phyloP scores from a whole-genome alignment of 139 green algal genomes.

The Volvox reticuliferus region DNA sequence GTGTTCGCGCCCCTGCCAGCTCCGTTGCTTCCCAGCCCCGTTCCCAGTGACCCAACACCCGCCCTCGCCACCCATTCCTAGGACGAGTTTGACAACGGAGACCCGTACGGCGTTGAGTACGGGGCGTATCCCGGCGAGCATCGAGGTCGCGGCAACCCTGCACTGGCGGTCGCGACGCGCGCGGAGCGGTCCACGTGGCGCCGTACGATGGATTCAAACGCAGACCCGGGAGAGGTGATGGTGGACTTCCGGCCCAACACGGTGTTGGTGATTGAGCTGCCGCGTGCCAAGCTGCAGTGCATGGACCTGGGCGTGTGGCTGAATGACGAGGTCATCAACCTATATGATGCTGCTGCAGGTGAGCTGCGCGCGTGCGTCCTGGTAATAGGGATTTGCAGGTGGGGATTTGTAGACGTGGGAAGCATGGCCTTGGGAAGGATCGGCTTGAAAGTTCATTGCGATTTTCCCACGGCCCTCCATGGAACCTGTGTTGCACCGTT shows the following conservation, averaged over 20 bases:
- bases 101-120: conserved; percentile 20
- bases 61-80: too few species aligned
- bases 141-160: not conserved
- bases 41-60: too few species aligned
- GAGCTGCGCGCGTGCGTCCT: not conserved
- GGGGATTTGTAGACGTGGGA: too few species aligned
- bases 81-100: not conserved
- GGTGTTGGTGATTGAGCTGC: conserved; percentile 38
- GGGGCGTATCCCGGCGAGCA: not conserved
- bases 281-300: conserved; percentile 50
- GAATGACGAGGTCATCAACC: conserved; percentile 90
- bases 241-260: conserved; percentile 17
- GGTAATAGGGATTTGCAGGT: not conserved
- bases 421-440: too few species aligned
- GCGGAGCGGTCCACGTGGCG: not conserved
- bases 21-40: too few species aligned
- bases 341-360: conserved; percentile 84
- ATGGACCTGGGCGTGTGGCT: conserved; percentile 66
- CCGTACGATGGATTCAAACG: not conserved
- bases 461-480: too few species aligned
- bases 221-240: not conserved
- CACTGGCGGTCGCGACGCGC: not conserved
- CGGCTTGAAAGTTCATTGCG: too few species aligned
- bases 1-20: too few species aligned
- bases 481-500: too few species aligned